Percentiles rank a stretch among this genome's conserved stretches.
These are phyloP conservation scores for Tulasnella sp. DNA, from an alignment of 768 basidiomycete species.

Conservation along the genomic window DNA sequence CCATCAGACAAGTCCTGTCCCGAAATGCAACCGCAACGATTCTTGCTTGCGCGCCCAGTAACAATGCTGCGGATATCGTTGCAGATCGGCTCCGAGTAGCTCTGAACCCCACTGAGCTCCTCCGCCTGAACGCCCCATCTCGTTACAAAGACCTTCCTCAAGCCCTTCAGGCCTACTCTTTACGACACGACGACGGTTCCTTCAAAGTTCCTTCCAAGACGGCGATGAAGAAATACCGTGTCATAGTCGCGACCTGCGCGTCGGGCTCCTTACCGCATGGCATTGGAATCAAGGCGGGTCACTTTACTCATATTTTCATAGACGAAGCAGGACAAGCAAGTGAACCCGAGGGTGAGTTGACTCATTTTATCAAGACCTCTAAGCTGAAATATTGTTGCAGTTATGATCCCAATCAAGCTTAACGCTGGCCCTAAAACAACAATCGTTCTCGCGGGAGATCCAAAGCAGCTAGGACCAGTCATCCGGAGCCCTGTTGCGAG, in stretches of 20 bases:
- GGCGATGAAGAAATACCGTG: slow-evolving; percentile 38
- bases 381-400: slow-evolving; percentile 19
- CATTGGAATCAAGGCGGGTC: slow-evolving; percentile 44
- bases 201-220: slow-evolving; percentile 42
- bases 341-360: slow-evolving; percentile 40
- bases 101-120: slow-evolving; percentile 32
- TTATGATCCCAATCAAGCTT: slow-evolving; percentile 39
- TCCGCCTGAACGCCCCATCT: slow-evolving; percentile 48
- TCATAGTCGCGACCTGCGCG: slow-evolving; percentile 52
- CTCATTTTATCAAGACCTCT: background rate
- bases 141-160: slow-evolving; percentile 38
- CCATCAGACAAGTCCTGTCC: slow-evolving; percentile 47
- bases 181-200: slow-evolving; percentile 33
- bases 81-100: slow-evolving; percentile 35
- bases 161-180: slow-evolving; percentile 35
- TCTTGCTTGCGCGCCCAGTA: slow-evolving; percentile 59
- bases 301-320: slow-evolving; percentile 54
- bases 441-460: slow-evolving; percentile 35
- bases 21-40: slow-evolving; percentile 39
- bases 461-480: slow-evolving; percentile 27
- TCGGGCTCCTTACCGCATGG: slow-evolving; percentile 44
- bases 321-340: slow-evolving; percentile 60
- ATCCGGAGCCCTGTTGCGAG: background rate
- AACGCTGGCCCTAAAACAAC: slow-evolving; percentile 32
- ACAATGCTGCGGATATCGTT: slow-evolving; percentile 56